Evolutionary conservation across 495 filamentous ascomycete species (phyloP), one percentile per base, ranked within the genome.

Genomic region (Penicillium herquei): DNA sequence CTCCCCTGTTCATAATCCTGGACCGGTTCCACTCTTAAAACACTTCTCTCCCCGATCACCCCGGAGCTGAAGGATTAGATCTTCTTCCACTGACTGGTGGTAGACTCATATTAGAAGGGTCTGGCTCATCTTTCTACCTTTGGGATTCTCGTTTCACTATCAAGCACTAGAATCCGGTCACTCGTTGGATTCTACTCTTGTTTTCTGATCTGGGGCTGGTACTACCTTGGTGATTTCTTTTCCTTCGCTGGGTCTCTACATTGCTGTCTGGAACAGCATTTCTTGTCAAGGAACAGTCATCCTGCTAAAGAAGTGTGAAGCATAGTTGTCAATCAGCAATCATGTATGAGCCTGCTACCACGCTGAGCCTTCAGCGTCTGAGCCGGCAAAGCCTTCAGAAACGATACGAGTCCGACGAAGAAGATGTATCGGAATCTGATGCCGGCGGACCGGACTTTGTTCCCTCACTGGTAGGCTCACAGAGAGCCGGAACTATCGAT

Each of bases 371-470:
- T 52, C 65, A 71, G 51, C 69, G 73, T 49, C 61, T 73, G 54
- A 76, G 68, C 53, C 63, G 68, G 37, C 69, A 70, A 44, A 65
- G 57, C 48, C 68, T 75, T 9, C 68, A 72, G 26, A 68, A 66
- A 30, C 68, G 64, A 17, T 78, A 78, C 49, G 73, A 78, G 32
- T 78, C 75, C 7, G 75, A 78, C 17, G 75, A 78, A 53, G 75
- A 78, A 52, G 72, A 70, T 41, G 64, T 71, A 4, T 78, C 75
- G 9, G 75, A 75, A 52, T 69, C 73, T 0, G 73, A 76, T 49
- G 55, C 63, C 34, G 67, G 72, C 12, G 62, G 59, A 12, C 67
- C 71, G 3, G 72, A 75, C 40, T 56, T 70, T 54, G 58, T 69
- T 3, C 71, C 69, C 18, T 72, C 73, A 34, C 65, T 68, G 6